Evolutionary conservation across 202 grass and related monocot species (phyloP).

Genomic region (Miscanthus sacchariflorus): DNA sequence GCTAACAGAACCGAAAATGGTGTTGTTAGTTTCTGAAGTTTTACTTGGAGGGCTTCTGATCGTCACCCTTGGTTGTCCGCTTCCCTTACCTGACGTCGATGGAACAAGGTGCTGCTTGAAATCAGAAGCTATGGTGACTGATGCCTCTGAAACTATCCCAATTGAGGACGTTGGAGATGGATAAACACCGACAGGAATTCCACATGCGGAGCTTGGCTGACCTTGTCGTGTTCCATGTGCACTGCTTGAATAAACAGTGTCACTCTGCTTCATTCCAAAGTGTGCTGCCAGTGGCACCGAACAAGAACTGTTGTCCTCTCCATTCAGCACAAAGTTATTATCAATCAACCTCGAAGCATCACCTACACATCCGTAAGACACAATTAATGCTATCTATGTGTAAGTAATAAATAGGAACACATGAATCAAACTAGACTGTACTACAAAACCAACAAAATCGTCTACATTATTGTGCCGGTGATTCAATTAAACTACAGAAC

Average conservation of each 20-base stretch:
- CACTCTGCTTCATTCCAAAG: background rate
- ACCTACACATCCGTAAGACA: conserved; percentile 34
- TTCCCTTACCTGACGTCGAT: conserved; percentile 29
- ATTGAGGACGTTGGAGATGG: conserved; percentile 31
- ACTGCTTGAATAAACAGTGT: conserved; percentile 25
- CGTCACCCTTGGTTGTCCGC: conserved; percentile 36
- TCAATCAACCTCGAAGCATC: conserved; percentile 30
- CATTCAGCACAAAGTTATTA: conserved; percentile 26
- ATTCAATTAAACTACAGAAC: background rate
- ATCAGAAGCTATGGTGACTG: conserved; percentile 22
- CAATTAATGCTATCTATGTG: background rate
- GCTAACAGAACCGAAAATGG: conserved; percentile 13
- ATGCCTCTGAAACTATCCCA: conserved; percentile 8
- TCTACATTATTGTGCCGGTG: background rate
- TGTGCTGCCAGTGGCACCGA: background rate
- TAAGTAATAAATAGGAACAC: background rate
- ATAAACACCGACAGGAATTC: conserved; percentile 16
- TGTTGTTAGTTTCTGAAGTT: conserved; percentile 34
- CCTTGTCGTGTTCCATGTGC: background rate
- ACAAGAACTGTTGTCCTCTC: conserved; percentile 5
- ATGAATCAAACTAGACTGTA: background rate
- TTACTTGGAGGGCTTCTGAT: conserved; percentile 52
- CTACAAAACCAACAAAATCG: background rate
- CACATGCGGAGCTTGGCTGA: conserved; percentile 37
- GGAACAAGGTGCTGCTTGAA: conserved; percentile 18